A percentile compares a stretch with the other conserved stretches of the same genome.
phyloP scores from a whole-genome alignment of 2,329 filamentous ascomycete species.

The Arthroderma uncinatum region DNA sequence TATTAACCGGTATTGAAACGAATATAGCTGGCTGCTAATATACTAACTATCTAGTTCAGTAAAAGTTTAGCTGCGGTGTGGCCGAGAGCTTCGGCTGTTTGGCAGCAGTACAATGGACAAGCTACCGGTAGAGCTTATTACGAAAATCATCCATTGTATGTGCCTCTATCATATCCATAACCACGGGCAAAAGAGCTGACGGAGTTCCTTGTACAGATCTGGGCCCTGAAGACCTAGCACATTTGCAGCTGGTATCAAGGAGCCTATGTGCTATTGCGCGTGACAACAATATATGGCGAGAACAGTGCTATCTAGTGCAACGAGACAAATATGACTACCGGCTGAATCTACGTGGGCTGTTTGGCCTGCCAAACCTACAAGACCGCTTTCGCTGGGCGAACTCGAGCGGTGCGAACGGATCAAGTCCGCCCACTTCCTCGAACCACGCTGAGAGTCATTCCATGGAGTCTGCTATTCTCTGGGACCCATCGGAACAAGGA shows the following conservation, averaged over 20 bases:
- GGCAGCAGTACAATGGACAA: constrained; percentile 44
- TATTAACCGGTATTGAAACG: too few relatives aligned
- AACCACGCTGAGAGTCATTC: background rate
- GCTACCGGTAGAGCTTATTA: constrained; percentile 53
- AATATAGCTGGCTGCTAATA: too few relatives aligned
- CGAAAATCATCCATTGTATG: constrained; percentile 54
- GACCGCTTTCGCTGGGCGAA: background rate
- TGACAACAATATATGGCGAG: constrained; percentile 67
- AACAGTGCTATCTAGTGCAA: constrained; percentile 54
- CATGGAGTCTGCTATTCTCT: constrained; percentile 28
- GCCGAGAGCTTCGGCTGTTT: too few relatives aligned
- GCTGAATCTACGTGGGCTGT: background rate
- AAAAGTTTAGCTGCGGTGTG: too few relatives aligned
- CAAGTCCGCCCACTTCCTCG: too few relatives aligned
- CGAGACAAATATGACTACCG: background rate
- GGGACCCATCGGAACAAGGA: constrained; percentile 64
- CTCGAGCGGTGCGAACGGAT: background rate
- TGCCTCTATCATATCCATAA: background rate
- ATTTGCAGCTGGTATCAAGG: constrained; percentile 58
- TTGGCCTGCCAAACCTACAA: too few relatives aligned
- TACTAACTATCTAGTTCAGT: too few relatives aligned
- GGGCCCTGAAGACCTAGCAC: constrained; percentile 52
- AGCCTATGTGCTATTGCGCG: constrained; percentile 56
- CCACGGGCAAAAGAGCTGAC: background rate
- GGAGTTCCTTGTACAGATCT: constrained; percentile 40